phyloP scores from a whole-genome alignment of 2,329 filamentous ascomycete genomes.

The Paecilomyces formosus region DNA sequence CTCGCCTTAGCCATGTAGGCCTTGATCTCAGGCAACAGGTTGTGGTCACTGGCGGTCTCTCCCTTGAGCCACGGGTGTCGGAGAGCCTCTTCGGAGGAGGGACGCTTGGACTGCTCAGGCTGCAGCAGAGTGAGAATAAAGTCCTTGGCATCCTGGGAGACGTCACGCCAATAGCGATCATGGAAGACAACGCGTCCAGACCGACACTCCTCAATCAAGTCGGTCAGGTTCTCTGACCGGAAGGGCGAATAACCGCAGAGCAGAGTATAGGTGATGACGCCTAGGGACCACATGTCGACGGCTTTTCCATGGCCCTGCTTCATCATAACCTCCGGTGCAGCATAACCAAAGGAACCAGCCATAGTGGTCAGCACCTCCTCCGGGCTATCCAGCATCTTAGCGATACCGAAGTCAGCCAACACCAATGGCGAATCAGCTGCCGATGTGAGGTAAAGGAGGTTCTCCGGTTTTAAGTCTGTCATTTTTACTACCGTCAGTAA shows the following conservation, averaged over 20 bases:
- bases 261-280: conserved; percentile 96
- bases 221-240: conserved; percentile 84
- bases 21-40: conserved; percentile 94
- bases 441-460: conserved; percentile 83
- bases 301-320: conserved; percentile 97
- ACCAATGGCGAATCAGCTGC: conserved; percentile 76
- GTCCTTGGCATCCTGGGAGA: conserved; percentile 88
- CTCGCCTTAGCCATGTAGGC: conserved; percentile 87
- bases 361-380: conserved; percentile 93
- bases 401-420: conserved; percentile 95
- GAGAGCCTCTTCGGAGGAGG: conserved; percentile 72
- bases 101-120: conserved; percentile 67
- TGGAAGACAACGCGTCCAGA: conserved; percentile 83
- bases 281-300: conserved; percentile 98
- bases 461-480: conserved; percentile 93
- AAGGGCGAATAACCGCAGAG: conserved; percentile 98
- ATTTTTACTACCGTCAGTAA: conserved; percentile 5
- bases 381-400: conserved; percentile 89
- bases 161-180: conserved; percentile 96
- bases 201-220: conserved; percentile 91
- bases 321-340: conserved; percentile 95
- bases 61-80: conserved; percentile 84
- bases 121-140: conserved; percentile 82
- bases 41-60: conserved; percentile 86
- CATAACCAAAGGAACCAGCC: conserved; percentile 97